Evolutionary conservation across 495 filamentous ascomycete genomes (phyloP).

Genomic region (Xylaria castorea): DNA sequence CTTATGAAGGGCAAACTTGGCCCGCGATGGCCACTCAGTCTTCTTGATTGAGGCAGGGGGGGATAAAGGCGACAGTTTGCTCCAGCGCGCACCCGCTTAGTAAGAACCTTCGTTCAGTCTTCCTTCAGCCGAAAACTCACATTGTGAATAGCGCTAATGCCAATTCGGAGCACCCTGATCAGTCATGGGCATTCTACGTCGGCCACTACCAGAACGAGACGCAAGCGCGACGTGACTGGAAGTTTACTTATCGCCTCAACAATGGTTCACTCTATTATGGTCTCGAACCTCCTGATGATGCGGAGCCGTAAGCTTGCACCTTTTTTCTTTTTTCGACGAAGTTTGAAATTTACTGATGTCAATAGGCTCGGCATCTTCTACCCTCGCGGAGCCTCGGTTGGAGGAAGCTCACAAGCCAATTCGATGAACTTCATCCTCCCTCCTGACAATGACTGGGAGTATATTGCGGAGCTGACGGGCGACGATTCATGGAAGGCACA

Average conservation of each 20-base stretch:
- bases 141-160: constrained; percentile 20
- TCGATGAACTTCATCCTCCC: constrained; percentile 50
- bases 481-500: constrained; percentile 51
- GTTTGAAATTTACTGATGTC: neutral
- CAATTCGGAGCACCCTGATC: constrained; percentile 38
- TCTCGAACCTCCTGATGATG: constrained; percentile 38
- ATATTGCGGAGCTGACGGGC: constrained; percentile 52
- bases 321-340: neutral
- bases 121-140: neutral
- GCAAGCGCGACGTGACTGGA: constrained; percentile 42
- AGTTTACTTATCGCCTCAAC: constrained; percentile 40
- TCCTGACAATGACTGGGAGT: constrained; percentile 50
- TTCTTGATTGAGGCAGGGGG: constrained; percentile 66
- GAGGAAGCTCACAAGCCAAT: constrained; percentile 56
- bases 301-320: constrained; percentile 27
- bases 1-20: constrained; percentile 26
- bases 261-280: constrained; percentile 50
- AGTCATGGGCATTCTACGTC: constrained; percentile 54
- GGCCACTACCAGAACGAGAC: constrained; percentile 48
- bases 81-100: neutral
- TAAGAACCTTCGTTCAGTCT: neutral
- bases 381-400: constrained; percentile 51
- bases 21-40: constrained; percentile 59
- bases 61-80: neutral
- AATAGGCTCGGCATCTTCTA: constrained; percentile 46